Evolutionary conservation across 768 basidiomycete species (phyloP).

Genomic region (Boletus pseudopeckii): DNA sequence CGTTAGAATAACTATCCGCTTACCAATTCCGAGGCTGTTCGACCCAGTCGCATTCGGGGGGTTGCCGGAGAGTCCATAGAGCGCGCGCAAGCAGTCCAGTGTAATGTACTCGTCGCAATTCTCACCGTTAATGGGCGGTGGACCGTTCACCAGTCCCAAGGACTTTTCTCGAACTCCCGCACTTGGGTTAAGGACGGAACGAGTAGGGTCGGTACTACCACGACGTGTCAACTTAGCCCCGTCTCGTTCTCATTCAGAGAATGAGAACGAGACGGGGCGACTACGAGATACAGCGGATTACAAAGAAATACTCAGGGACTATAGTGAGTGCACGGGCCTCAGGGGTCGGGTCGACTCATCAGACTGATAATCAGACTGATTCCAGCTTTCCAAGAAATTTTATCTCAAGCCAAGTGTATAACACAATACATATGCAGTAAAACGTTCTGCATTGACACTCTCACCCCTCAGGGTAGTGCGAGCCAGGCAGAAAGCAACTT

Average conservation of each 20-base stretch:
- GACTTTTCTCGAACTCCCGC: conserved; percentile 20
- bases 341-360: no score
- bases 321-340: no score
- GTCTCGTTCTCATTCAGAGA: no score
- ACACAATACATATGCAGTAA: no score
- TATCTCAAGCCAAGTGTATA: no score
- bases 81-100: conserved; percentile 28
- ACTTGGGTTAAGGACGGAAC: conserved; percentile 9
- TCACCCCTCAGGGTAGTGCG: conserved; percentile 31
- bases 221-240: conserved; percentile 20
- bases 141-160: neutral
- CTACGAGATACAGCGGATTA: no score
- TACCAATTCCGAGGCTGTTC: conserved; percentile 33
- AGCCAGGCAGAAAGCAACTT: conserved; percentile 45
- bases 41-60: conserved; percentile 6
- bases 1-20: neutral
- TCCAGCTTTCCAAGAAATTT: no score
- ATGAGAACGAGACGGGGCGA: no score
- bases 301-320: no score
- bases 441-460: no score
- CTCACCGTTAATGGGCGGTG: no score
- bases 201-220: conserved; percentile 7
- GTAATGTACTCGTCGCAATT: conserved; percentile 27
- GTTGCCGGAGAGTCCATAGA: conserved; percentile 23
- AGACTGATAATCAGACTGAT: no score